These are phyloP conservation scores for Rhizophagus prolifer DNA, from an alignment of 192 early-diverging fungal species.

Conservation along the genomic window DNA sequence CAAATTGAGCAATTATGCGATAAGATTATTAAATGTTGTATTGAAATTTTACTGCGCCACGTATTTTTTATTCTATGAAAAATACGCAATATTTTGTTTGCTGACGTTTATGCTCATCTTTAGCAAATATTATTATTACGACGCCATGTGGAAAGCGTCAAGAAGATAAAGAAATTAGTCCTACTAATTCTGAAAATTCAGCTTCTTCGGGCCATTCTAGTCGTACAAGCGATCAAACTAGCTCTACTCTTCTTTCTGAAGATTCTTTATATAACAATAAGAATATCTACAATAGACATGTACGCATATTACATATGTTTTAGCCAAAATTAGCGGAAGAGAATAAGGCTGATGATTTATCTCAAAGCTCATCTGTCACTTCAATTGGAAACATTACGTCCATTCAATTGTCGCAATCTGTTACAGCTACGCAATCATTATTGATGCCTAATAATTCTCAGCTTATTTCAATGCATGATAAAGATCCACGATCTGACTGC, in stretches of 20 bases:
- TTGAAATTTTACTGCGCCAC: neutral
- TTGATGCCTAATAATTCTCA: neutral
- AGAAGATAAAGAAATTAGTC: neutral
- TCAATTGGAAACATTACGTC: neutral
- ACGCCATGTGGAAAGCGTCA: neutral
- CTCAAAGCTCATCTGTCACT: neutral
- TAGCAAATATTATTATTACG: neutral
- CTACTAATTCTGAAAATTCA: slow-evolving; percentile 10
- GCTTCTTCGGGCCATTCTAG: slow-evolving; percentile 17
- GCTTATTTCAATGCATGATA: neutral
- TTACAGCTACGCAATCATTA: neutral
- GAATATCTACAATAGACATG: neutral
- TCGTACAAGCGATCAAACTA: slow-evolving; percentile 8
- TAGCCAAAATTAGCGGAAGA: neutral
- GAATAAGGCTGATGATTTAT: neutral
- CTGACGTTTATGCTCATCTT: neutral
- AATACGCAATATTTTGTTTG: neutral
- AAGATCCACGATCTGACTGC: slow-evolving; percentile 6
- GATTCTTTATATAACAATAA: slow-evolving; percentile 14
- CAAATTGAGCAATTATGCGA: too few species aligned
- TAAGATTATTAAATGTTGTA: too few species aligned
- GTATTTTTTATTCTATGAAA: neutral
- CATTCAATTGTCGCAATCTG: neutral
- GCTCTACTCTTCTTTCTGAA: neutral
- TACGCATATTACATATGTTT: neutral